phyloP scores from a whole-genome alignment of 2,329 filamentous ascomycete genomes.

The Lithohypha guttulata region DNA sequence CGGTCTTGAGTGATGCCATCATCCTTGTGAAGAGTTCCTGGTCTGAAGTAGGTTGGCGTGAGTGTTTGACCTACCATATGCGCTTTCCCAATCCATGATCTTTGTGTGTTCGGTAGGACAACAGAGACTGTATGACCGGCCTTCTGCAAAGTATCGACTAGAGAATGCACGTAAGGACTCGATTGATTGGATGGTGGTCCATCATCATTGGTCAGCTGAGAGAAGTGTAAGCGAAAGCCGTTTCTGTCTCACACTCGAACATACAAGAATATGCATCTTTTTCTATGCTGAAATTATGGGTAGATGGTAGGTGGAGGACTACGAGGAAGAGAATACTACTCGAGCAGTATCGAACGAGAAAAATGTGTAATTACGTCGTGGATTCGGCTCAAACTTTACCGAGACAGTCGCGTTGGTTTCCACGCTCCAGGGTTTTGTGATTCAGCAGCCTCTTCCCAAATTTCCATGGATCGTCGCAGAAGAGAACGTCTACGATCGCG shows the following conservation, averaged over 20 bases:
- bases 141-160: slow-evolving; percentile 56
- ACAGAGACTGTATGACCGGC: slow-evolving; percentile 84
- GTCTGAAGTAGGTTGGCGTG: slow-evolving; percentile 73
- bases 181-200: slow-evolving; percentile 67
- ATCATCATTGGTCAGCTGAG: slow-evolving; percentile 57
- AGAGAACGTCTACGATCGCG: slow-evolving; percentile 8
- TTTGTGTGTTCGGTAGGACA: slow-evolving; percentile 78
- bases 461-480: background rate
- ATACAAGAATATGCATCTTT: slow-evolving; percentile 43
- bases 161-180: slow-evolving; percentile 68
- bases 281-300: too few species aligned
- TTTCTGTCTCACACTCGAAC: slow-evolving; percentile 16
- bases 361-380: too few species aligned
- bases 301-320: too few species aligned
- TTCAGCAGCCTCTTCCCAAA: too few species aligned
- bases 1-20: slow-evolving; percentile 58
- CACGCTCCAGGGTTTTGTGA: too few species aligned
- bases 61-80: slow-evolving; percentile 87
- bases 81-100: slow-evolving; percentile 97
- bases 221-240: slow-evolving; percentile 6
- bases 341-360: too few species aligned
- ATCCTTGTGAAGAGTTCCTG: slow-evolving; percentile 48
- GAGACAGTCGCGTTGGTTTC: too few species aligned
- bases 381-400: too few species aligned
- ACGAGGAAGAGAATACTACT: too few species aligned